These are phyloP conservation scores for Myriangium duriaei DNA, from an alignment of 2,329 filamentous ascomycete species.

Conservation along the genomic window DNA sequence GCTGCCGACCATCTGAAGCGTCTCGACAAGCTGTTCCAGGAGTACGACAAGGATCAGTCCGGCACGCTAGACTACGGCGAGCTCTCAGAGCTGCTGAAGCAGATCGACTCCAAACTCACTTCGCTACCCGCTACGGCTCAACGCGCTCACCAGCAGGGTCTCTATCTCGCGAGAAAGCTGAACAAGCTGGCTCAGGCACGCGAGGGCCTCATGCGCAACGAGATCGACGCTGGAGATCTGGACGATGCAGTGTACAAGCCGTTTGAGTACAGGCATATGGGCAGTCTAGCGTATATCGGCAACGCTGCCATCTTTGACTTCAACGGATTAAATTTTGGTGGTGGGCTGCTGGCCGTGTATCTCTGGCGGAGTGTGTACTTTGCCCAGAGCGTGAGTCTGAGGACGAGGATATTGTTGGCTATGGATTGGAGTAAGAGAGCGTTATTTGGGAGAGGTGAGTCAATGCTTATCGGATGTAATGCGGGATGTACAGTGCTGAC, in stretches of 20 bases:
- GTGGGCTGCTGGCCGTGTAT: constrained; percentile 86
- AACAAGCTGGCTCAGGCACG: constrained; percentile 75
- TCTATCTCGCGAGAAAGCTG: constrained; percentile 86
- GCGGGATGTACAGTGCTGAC: constrained; percentile 1
- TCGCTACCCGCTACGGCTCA: constrained; percentile 91
- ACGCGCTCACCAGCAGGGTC: constrained; percentile 87
- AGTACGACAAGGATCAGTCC: constrained; percentile 86
- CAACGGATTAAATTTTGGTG: constrained; percentile 62
- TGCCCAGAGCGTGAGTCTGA: constrained; percentile 86
- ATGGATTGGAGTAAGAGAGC: constrained; percentile 99
- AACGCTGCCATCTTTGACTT: constrained; percentile 95
- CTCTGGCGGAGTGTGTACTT: constrained; percentile 96
- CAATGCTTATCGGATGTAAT: not conserved
- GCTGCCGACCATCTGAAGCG: constrained; percentile 75
- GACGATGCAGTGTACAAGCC: constrained; percentile 89
- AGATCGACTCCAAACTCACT: constrained; percentile 92
- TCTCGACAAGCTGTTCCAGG: constrained; percentile 77
- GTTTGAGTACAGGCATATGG: constrained; percentile 87
- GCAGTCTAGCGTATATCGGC: constrained; percentile 85
- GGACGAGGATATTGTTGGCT: constrained; percentile 75
- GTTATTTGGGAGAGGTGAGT: constrained; percentile 84
- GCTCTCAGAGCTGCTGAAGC: constrained; percentile 70
- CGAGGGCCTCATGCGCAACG: constrained; percentile 63
- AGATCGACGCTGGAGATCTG: constrained; percentile 76
- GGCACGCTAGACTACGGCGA: constrained; percentile 92